Conservation (phyloP, 2,329 filamentous ascomycete genomes). For the Colletotrichum endophyticum region DNA sequence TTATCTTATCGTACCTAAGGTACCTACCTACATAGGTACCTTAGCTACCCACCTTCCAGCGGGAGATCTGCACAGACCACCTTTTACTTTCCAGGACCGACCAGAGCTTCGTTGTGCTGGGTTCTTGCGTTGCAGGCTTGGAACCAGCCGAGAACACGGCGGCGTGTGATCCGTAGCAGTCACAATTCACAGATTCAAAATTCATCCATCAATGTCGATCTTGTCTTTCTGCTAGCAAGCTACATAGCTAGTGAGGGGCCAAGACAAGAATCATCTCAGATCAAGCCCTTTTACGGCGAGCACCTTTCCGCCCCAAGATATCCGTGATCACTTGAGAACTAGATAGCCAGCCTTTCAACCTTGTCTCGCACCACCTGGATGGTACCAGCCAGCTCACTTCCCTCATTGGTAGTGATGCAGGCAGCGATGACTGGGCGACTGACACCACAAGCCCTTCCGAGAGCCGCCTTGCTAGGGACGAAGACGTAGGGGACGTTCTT, state of each 20-base stretch:
- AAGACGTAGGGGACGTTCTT: slow-evolving; percentile 72
- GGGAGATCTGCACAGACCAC: neutral
- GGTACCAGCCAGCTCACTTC: slow-evolving; percentile 83
- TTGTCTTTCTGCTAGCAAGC: neutral
- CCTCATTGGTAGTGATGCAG: slow-evolving; percentile 90
- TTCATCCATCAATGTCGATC: neutral
- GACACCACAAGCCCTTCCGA: slow-evolving; percentile 89
- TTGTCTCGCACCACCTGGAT: slow-evolving; percentile 91
- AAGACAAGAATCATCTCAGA: neutral
- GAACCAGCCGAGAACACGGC: neutral
- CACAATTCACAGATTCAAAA: neutral
- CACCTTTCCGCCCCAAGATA: neutral
- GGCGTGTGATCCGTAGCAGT: neutral
- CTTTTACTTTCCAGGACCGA: neutral
- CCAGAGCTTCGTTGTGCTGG: neutral
- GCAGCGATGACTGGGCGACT: slow-evolving; percentile 84
- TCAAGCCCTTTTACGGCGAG: neutral
- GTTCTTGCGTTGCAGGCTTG: neutral
- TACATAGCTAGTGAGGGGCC: neutral
- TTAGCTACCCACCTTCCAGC: neutral
- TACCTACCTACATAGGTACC: no score
- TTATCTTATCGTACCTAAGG: slow-evolving; percentile 9
- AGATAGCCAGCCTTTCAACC: slow-evolving; percentile 94
- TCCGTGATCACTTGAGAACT: slow-evolving; percentile 39
- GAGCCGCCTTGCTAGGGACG: slow-evolving; percentile 78